These are phyloP conservation scores for Avena atlantica DNA, from an alignment of 176 grass and related monocot genomes.

Conservation along the genomic window DNA sequence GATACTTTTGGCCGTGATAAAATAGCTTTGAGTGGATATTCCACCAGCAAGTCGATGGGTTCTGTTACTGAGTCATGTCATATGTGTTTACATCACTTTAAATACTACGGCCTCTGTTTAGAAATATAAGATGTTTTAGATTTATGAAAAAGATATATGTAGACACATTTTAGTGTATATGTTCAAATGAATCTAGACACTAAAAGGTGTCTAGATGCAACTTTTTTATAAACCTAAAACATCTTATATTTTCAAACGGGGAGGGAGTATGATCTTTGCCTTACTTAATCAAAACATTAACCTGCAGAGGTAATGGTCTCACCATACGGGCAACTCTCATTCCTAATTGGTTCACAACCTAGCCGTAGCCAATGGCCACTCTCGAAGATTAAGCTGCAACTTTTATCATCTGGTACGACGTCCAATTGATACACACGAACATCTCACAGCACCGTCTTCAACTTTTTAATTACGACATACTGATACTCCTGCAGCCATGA, in stretches of 20 bases:
- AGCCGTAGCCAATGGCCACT: not conserved
- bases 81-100: not conserved
- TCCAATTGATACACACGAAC: not conserved
- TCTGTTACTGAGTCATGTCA: not conserved
- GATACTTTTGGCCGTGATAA: not conserved
- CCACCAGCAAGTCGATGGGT: not conserved
- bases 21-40: not conserved
- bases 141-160: too few relatives aligned
- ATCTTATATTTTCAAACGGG: too few relatives aligned
- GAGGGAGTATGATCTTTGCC: not conserved
- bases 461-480: not conserved
- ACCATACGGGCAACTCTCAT: not conserved
- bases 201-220: too few relatives aligned
- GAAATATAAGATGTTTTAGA: too few relatives aligned
- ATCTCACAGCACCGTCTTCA: not conserved
- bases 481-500: not conserved
- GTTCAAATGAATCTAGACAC: too few relatives aligned
- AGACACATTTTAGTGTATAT: too few relatives aligned
- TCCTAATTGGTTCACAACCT: not conserved
- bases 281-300: not conserved
- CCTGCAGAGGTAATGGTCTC: not conserved
- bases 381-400: not conserved
- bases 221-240: too few relatives aligned
- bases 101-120: too few relatives aligned
- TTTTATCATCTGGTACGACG: not conserved